Evolutionary conservation across 2,329 filamentous ascomycete species (phyloP).

Genomic region (Diaporthe capsici): DNA sequence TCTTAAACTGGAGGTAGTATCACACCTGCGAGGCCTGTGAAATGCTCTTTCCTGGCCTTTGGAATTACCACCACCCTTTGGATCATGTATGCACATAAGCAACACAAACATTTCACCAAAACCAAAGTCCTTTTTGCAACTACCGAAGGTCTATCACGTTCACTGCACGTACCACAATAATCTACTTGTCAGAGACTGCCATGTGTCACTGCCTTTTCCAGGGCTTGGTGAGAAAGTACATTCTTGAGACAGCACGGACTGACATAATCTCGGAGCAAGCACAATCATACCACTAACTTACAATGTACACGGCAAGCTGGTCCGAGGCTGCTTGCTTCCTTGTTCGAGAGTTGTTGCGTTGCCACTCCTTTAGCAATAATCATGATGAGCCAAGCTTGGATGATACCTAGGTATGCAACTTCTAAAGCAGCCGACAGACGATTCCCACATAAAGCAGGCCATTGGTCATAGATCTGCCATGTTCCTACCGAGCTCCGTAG

Average conservation of each 20-base stretch:
- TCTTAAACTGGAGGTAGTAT: neutral
- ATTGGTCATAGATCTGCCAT: neutral
- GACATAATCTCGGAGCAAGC: neutral
- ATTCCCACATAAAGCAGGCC: neutral
- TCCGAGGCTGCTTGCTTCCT: neutral
- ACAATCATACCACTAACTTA: neutral
- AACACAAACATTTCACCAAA: too few species aligned
- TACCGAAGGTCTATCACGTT: neutral
- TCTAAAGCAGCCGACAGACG: neutral
- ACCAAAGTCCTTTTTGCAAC: neutral
- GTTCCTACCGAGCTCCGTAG: neutral
- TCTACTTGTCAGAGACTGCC: neutral
- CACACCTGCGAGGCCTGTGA: neutral
- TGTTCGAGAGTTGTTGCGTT: neutral
- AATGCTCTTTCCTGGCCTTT: neutral
- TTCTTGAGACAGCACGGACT: neutral
- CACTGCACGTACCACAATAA: neutral
- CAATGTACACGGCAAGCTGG: neutral
- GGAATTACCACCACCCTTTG: neutral
- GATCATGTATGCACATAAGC: neutral
- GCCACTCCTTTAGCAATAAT: neutral
- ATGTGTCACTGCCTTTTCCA: neutral
- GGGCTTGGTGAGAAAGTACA: neutral
- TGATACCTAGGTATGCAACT: neutral
- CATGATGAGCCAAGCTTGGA: neutral